Evolutionary conservation across 2,329 filamentous ascomycete genomes (phyloP), one percentile per base, ranked within the genome.

Genomic region (Neocucurbitaria cava): DNA sequence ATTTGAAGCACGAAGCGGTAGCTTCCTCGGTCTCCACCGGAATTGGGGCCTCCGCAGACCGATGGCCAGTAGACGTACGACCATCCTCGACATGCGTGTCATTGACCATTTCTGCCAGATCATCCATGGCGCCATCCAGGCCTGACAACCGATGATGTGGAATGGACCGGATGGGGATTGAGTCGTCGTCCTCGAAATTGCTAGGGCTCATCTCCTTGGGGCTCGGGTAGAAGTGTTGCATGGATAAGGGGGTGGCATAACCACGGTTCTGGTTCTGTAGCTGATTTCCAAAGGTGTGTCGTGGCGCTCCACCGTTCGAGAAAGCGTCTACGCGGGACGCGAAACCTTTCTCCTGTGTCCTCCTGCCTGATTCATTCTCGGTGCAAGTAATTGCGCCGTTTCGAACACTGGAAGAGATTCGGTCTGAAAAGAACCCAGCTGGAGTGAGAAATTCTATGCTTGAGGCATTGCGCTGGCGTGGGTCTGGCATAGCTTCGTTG

Each of bases 71-170:
- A 23, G 59, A 56, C 30, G 46, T 18, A 23, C 46, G 44, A 31
- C 49, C 35, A 11, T 67, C 61, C 28, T 59, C 56, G 43, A 62
- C 26, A 6, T 55, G 46, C 13, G 58, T 64, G 36, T 69, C 62
- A 20, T 58, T 42, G 17, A 68, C 56, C 51, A 76, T 52, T 13
- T 71, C 73, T 28, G 65, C 66, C 30, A 76, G 52, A 39, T 77
- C 75, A 41, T 77, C 75, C 71, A 75, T 71, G 8, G 74, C 71
- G 30, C 75, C 75, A 51, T 77, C 74, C 44, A 75, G 61, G 20
- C 71, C 71, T 57, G 69, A 72, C 40, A 73, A 52, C 45, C 65
- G 64, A 47, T 69, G 59, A 45, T 66, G 59, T 56, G 65, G 59
- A 52, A 63, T 61, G 23, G 60, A 56, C 46, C 68, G 64, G 51